Conservation (phyloP, 2,329 filamentous ascomycete genomes). For the Tolypocladium ophioglossoides region DNA sequence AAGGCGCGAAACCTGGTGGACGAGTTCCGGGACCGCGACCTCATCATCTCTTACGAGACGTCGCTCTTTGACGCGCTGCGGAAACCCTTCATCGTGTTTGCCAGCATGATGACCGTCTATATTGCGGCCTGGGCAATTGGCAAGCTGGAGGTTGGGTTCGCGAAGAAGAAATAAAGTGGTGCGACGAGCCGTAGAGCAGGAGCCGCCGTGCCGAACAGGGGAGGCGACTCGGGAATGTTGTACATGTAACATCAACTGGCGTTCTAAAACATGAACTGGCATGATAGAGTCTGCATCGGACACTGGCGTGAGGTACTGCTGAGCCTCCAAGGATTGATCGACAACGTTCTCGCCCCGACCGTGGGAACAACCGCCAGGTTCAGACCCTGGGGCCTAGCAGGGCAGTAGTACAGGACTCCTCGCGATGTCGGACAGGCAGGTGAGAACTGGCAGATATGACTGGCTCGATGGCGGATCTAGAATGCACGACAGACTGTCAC, state of each 20-base stretch:
- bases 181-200: neutral
- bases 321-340: neutral
- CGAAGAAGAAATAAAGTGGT: conserved; percentile 25
- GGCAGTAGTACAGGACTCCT: neutral
- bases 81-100: conserved; percentile 78
- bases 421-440: neutral
- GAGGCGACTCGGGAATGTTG: neutral
- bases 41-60: conserved; percentile 84
- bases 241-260: conserved; percentile 8
- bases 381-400: neutral
- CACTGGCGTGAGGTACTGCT: neutral
- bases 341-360: too few species aligned
- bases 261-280: conserved; percentile 7
- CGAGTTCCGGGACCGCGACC: conserved; percentile 72
- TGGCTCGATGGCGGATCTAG: neutral
- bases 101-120: conserved; percentile 64
- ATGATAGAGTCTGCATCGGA: conserved; percentile 3
- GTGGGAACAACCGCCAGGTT: neutral
- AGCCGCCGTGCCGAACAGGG: neutral
- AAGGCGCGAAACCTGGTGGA: conserved; percentile 82
- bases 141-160: conserved; percentile 71
- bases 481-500: neutral
- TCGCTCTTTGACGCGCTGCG: conserved; percentile 62
- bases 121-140: conserved; percentile 64
- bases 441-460: neutral